phyloP scores from a whole-genome alignment of 2,329 filamentous ascomycete genomes.

The Zasmidium angulare region DNA sequence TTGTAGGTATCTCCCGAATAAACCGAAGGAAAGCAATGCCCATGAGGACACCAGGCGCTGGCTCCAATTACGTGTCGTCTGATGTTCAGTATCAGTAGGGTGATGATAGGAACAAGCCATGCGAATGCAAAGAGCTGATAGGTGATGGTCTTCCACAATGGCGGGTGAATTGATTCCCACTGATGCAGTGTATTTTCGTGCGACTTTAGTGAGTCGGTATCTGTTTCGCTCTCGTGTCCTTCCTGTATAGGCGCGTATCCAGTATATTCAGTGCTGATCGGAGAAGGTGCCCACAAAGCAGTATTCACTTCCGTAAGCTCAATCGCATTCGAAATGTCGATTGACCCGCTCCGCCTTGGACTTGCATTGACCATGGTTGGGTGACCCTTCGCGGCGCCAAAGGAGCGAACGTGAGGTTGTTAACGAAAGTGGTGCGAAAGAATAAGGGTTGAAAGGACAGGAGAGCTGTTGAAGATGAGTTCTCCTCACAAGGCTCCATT shows the following conservation, averaged over 20 bases:
- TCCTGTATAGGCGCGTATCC: background rate
- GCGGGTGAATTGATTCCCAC: background rate
- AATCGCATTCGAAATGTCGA: background rate
- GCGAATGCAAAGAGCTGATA: slow-evolving; percentile 25
- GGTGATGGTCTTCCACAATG: slow-evolving; percentile 5
- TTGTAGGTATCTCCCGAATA: slow-evolving; percentile 5
- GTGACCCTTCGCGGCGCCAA: no score
- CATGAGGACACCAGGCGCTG: slow-evolving; percentile 29
- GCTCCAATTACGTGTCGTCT: slow-evolving; percentile 29
- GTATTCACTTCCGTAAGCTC: background rate
- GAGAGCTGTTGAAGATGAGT: background rate
- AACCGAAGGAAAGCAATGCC: slow-evolving; percentile 17
- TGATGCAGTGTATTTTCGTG: background rate
- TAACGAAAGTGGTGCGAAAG: no score
- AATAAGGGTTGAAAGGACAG: background rate
- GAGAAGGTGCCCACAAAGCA: background rate
- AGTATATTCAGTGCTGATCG: background rate
- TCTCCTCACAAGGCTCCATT: background rate
- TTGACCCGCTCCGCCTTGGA: background rate
- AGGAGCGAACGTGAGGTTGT: no score
- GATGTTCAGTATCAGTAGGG: slow-evolving; percentile 31
- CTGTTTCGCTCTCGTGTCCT: background rate
- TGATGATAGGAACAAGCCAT: slow-evolving; percentile 31
- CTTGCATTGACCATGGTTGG: background rate
- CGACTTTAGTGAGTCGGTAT: background rate